These are phyloP conservation scores for Melanogaster broomeanus DNA, from an alignment of 768 basidiomycete species.

Conservation along the genomic window DNA sequence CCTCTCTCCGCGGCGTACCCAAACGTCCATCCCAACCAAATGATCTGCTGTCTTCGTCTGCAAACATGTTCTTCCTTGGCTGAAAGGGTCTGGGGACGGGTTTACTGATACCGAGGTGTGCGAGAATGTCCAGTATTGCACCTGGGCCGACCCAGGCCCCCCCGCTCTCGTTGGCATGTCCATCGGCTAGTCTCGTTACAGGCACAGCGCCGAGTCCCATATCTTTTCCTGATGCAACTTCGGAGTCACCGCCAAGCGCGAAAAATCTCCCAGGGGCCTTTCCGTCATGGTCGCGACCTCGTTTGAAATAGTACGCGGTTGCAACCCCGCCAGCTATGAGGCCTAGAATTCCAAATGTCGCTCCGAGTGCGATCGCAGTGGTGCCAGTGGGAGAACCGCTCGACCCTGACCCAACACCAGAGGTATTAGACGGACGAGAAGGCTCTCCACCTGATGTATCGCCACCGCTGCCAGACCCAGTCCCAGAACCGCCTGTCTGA, in stretches of 20 bases:
- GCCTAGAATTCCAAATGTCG: conserved; percentile 60
- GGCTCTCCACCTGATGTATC: conserved; percentile 9
- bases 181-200: conserved; percentile 1
- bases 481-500: conserved; percentile 25
- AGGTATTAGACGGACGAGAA: conserved; percentile 16
- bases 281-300: conserved; percentile 17
- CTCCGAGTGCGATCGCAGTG: conserved; percentile 61
- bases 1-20: conserved; percentile 35
- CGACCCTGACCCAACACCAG: conserved; percentile 15
- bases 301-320: conserved; percentile 47
- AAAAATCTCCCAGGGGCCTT: conserved; percentile 13
- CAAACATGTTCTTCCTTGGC: conserved; percentile 69
- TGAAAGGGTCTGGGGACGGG: conserved; percentile 3
- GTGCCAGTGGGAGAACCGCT: conserved; percentile 26
- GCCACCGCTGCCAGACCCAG: conserved; percentile 3
- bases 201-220: conserved; percentile 6
- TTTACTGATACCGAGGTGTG: conserved; percentile 23
- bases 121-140: conserved; percentile 19
- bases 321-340: conserved; percentile 45
- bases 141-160: not conserved
- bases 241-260: conserved; percentile 21
- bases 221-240: conserved; percentile 9
- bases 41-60: conserved; percentile 68
- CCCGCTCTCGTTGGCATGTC: conserved; percentile 2
- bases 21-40: conserved; percentile 33